Evolutionary conservation across 2,329 filamentous ascomycete species (phyloP).

Genomic region (Xylariaceae sp.): DNA sequence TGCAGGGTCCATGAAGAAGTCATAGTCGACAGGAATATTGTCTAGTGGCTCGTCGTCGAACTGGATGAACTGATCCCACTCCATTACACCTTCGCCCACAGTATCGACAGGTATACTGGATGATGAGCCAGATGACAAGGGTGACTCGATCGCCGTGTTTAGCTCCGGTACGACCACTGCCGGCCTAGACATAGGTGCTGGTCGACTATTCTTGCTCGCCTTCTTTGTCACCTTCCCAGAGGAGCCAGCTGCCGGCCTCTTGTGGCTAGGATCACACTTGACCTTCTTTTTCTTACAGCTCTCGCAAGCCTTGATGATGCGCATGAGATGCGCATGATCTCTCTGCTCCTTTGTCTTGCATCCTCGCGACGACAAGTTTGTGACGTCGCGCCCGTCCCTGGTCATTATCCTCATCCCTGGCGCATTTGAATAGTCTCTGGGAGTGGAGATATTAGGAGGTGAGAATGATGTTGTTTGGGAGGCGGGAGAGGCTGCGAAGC

Average conservation of each 20-base stretch:
- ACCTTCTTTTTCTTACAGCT: slow-evolving; percentile 61
- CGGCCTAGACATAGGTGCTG: slow-evolving; percentile 20
- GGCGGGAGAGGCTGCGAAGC: slow-evolving; percentile 47
- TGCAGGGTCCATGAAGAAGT: slow-evolving; percentile 44
- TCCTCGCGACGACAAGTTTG: slow-evolving; percentile 57
- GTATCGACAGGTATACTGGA: slow-evolving; percentile 15
- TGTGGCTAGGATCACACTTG: slow-evolving; percentile 58
- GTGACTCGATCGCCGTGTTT: slow-evolving; percentile 13
- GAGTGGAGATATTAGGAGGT: slow-evolving; percentile 28
- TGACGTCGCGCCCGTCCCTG: slow-evolving; percentile 59
- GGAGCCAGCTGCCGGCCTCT: slow-evolving; percentile 39
- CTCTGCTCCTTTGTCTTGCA: slow-evolving; percentile 66
- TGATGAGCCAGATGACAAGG: slow-evolving; percentile 18
- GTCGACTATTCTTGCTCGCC: slow-evolving; percentile 12
- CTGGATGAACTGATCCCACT: slow-evolving; percentile 47
- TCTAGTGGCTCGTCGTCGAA: slow-evolving; percentile 38
- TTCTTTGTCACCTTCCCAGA: slow-evolving; percentile 40
- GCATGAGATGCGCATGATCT: slow-evolving; percentile 63
- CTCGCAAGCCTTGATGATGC: slow-evolving; percentile 65
- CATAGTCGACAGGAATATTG: slow-evolving; percentile 36
- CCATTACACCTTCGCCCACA: slow-evolving; percentile 21
- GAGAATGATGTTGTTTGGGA: slow-evolving; percentile 26
- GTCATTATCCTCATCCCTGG: slow-evolving; percentile 67
- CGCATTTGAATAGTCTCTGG: slow-evolving; percentile 47
- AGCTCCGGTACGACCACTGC: slow-evolving; percentile 11